Evolutionary conservation across 2,329 filamentous ascomycete genomes (phyloP).

Genomic region (Nemania diffusa): DNA sequence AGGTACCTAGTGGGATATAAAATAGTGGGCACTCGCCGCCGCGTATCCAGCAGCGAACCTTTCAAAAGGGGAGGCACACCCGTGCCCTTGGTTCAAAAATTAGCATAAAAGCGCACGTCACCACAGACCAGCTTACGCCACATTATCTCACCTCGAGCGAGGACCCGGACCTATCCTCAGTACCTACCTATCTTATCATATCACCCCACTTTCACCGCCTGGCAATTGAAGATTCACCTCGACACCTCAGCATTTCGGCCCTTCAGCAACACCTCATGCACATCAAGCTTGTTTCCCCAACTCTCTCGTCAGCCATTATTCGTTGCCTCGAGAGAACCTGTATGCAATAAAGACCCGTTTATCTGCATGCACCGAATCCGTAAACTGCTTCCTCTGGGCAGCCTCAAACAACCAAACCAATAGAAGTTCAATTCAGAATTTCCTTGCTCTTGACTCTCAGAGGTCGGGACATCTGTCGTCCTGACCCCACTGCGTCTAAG

Average conservation of each 20-base stretch:
- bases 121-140: slow-evolving; percentile 36
- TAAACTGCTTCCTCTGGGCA: slow-evolving; percentile 22
- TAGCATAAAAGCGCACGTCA: slow-evolving; percentile 33
- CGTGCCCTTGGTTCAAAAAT: slow-evolving; percentile 22
- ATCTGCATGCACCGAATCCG: slow-evolving; percentile 24
- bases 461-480: slow-evolving; percentile 13
- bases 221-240: slow-evolving; percentile 38
- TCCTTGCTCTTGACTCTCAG: slow-evolving; percentile 13
- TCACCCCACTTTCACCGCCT: slow-evolving; percentile 47
- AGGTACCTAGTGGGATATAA: slow-evolving; percentile 41
- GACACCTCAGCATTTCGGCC: slow-evolving; percentile 11
- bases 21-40: slow-evolving; percentile 46
- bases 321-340: slow-evolving; percentile 8
- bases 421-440: slow-evolving; percentile 19
- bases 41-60: slow-evolving; percentile 35
- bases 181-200: slow-evolving; percentile 4
- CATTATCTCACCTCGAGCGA: slow-evolving; percentile 18
- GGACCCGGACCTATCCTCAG: background rate
- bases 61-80: slow-evolving; percentile 36
- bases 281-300: slow-evolving; percentile 8
- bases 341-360: slow-evolving; percentile 19
- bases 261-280: slow-evolving; percentile 11
- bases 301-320: slow-evolving; percentile 8
- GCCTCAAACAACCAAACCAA: slow-evolving; percentile 17
- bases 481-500: slow-evolving; percentile 26